A percentile compares a stretch with the other conserved stretches of the same genome.
phyloP scores from a whole-genome alignment of 164 flowering plant species.

The Euptelea pleiosperma region DNA sequence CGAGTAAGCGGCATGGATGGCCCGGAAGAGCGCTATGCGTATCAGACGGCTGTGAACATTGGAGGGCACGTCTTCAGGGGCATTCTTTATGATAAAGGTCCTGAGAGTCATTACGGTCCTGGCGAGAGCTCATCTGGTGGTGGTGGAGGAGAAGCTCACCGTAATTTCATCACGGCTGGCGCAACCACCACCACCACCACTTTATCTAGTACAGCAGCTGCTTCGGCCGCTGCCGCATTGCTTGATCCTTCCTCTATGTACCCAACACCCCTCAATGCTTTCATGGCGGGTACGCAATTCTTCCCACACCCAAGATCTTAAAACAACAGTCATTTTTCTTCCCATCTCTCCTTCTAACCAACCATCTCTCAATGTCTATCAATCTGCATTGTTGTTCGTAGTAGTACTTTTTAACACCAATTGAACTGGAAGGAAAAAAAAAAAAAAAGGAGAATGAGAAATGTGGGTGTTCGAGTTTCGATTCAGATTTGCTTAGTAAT shows the following conservation, averaged over 20 bases:
- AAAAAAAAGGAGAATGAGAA: neutral
- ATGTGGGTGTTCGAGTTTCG: constrained; percentile 1
- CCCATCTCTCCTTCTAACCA: no score
- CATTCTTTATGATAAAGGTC: constrained; percentile 84
- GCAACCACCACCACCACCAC: constrained; percentile 7
- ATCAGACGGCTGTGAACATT: constrained; percentile 85
- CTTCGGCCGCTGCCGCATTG: constrained; percentile 17
- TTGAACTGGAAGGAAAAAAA: neutral
- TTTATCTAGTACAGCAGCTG: constrained; percentile 5
- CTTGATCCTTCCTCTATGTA: constrained; percentile 50
- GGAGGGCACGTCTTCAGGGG: constrained; percentile 92
- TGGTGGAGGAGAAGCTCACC: constrained; percentile 22
- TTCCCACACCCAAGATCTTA: constrained; percentile 60
- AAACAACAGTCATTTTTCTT: neutral
- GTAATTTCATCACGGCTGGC: constrained; percentile 31
- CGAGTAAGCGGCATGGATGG: constrained; percentile 59
- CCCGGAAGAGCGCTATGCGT: constrained; percentile 63
- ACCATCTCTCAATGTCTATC: no score
- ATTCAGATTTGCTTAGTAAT: neutral
- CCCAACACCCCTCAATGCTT: constrained; percentile 55
- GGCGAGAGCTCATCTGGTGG: constrained; percentile 41
- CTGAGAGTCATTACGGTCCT: constrained; percentile 29
- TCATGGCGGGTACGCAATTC: constrained; percentile 76
- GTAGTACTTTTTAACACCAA: neutral
- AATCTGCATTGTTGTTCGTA: no score